Base-by-base conservation (phyloP, 1,284 basidiomycete genomes). In the Lentinus polychrous region DNA sequence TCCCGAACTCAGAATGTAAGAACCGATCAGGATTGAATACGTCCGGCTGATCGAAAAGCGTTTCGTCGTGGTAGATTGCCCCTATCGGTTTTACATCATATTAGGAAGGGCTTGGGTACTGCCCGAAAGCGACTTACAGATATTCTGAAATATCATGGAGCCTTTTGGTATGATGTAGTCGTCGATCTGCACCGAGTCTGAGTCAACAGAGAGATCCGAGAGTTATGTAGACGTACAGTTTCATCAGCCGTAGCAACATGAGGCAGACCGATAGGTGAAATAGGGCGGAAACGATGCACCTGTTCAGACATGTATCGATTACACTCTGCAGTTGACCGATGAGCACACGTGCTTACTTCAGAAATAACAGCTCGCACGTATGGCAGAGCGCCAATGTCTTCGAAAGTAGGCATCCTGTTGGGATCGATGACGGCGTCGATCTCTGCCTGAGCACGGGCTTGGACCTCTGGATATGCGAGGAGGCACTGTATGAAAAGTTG, bases 311-410 rank as follows among this genome's bases (percentile, higher is more conserved):
- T 35, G 33, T n/a, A 34, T 11, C 18, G 14, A 20, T 17, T 17
- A 41, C 14, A 41, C 12, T 14, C 6, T 11, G 39, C 23, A 41
- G 7, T 27, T 27, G 27, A 27, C 27, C 10, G 10, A 32, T 17
- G 34, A 15, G 22, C 15, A 45, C 11, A 4, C 10, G 35, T n/a
- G 22, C 52, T 7, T 41, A 66, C 63, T 55, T 73, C 71, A 47
- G 66, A 63, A 10, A 71, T 60, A 4, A 67, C 43, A 0, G 67
- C 68, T 17, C 60, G 53, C 15, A 66, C 46, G 51, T 70, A 71
- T 0, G 66, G 65, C 24, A 71, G 48, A 6, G 54, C 49, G 3
- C 54, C 49, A 12, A 63, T 44, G 48, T 73, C 70, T 1, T 58
- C 57, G 17, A 65, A 56, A 5, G 55, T 55, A 0, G 71, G 71